Percentiles rank a stretch among this genome's conserved stretches.
phyloP scores from a whole-genome alignment of 169 alveolate genomes.

The Eimeria brunetti region DNA sequence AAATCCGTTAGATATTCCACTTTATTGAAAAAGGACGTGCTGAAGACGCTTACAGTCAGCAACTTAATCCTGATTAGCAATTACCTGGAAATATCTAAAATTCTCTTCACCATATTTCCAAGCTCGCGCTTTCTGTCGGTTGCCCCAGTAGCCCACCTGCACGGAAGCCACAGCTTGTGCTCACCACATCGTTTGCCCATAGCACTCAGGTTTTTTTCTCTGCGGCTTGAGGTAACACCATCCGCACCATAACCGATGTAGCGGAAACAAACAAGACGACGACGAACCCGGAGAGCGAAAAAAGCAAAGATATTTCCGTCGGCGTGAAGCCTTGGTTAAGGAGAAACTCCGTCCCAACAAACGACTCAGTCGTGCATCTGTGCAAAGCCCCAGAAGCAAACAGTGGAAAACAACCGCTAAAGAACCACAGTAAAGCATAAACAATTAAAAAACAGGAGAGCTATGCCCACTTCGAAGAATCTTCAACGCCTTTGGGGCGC shows the following conservation, averaged over 20 bases:
- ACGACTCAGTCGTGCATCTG: slow-evolving; percentile 75
- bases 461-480: neutral
- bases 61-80: neutral
- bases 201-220: neutral
- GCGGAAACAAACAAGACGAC: neutral
- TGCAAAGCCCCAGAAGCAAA: neutral
- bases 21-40: neutral
- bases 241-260: neutral
- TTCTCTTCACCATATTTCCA: slow-evolving; percentile 68
- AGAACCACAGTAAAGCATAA: neutral
- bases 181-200: neutral
- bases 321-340: slow-evolving; percentile 53
- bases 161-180: neutral
- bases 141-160: slow-evolving; percentile 80
- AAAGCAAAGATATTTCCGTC: slow-evolving; percentile 29
- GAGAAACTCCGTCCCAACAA: slow-evolving; percentile 68
- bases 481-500: neutral
- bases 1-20: neutral
- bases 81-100: slow-evolving; percentile 72
- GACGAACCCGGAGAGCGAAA: slow-evolving; percentile 55
- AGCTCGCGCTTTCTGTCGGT: slow-evolving; percentile 32
- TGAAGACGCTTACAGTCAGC: neutral
- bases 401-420: neutral
- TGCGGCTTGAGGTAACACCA: neutral
- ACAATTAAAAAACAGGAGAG: neutral